A percentile compares a stretch with the other conserved stretches of the same genome.
Conservation (phyloP, 2,329 filamentous ascomycete genomes). For the Dothistroma septosporum region DNA sequence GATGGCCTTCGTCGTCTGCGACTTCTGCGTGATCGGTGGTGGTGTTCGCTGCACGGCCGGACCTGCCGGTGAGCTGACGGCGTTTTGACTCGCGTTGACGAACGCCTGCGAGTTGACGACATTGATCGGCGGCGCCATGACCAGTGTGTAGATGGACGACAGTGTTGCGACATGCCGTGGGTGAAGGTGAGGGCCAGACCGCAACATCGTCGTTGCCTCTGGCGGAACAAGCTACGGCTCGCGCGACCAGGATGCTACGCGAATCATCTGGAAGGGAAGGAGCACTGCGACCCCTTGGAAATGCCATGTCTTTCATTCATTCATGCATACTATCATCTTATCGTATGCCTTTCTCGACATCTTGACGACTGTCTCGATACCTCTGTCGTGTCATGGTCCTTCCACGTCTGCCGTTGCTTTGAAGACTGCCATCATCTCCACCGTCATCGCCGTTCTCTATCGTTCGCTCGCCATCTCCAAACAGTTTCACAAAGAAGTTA, state of each 20-base stretch:
- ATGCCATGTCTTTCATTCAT: too few species aligned
- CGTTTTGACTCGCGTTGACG: conserved; percentile 24
- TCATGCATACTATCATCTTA: background rate
- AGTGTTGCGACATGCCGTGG: background rate
- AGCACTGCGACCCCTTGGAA: background rate
- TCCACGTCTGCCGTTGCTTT: background rate
- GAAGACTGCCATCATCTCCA: background rate
- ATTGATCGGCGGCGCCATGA: conserved; percentile 15
- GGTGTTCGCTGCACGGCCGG: background rate
- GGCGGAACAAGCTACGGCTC: background rate
- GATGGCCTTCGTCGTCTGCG: background rate
- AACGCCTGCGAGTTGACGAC: conserved; percentile 14
- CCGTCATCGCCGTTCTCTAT: conserved; percentile 29
- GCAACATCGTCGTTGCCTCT: background rate
- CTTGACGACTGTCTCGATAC: conserved; percentile 1
- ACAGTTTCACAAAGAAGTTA: conserved; percentile 58
- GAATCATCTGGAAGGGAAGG: background rate
- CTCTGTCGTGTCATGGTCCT: conserved; percentile 1
- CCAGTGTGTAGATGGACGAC: conserved; percentile 5
- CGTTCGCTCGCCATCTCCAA: conserved; percentile 82
- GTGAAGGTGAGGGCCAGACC: background rate
- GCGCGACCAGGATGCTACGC: background rate
- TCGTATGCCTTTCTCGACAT: conserved; percentile 6
- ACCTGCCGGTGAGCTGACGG: conserved; percentile 7
- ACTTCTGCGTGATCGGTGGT: background rate